Evolutionary conservation across 129 eudicot species (phyloP), one percentile per base, ranked within the genome.

Genomic region (Centella asiatica): DNA sequence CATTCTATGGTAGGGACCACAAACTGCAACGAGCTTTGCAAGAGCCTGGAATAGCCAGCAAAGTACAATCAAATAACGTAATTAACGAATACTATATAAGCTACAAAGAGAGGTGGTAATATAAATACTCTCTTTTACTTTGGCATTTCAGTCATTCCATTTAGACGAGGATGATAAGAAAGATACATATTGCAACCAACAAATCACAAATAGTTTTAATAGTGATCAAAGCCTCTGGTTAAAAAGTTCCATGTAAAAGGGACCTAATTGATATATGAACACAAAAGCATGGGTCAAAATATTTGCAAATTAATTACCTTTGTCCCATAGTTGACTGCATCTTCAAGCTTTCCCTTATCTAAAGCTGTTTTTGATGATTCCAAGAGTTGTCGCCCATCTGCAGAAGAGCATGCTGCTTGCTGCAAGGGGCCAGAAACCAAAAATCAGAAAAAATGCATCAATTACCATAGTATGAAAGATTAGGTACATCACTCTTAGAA

Each of bases 391-490:
- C 99, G 85, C 42, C 99, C 99, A 82, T 93, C 99, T 32, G 99
- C 99, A 52, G 99, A 88, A 5, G 99, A 93, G 74, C 99, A 93
- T 34, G 99, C 99, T 48, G 99, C 99, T 93, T 93, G 99, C 99
- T 93, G 92, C 69, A 78, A 74, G 27, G 36, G 54, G 63, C 67
- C 36, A 64, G 29, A 48, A 51, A 71, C 24, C 50, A 28, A 40
- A 60, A 44, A 66, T 66, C 44, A 62, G 17, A 50, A 24, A 57
- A 55, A 61, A 55, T 54, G 26, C 14, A 26, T 54, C 20, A 18
- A 52, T 14, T 31, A 45, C 45, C 24, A 5, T n/a, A 13, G 27
- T 9, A 44, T 55, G 49, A 47, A 48, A 59, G 65, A 57, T 44
- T 37, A 57, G 4, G 47, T 20, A 15, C 29, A 46, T 39, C 59